Evolutionary conservation across 225 moss, liverwort and hornwort species (phyloP), one percentile per base, ranked within the genome.

Genomic region (Sphagnum tenellum): DNA sequence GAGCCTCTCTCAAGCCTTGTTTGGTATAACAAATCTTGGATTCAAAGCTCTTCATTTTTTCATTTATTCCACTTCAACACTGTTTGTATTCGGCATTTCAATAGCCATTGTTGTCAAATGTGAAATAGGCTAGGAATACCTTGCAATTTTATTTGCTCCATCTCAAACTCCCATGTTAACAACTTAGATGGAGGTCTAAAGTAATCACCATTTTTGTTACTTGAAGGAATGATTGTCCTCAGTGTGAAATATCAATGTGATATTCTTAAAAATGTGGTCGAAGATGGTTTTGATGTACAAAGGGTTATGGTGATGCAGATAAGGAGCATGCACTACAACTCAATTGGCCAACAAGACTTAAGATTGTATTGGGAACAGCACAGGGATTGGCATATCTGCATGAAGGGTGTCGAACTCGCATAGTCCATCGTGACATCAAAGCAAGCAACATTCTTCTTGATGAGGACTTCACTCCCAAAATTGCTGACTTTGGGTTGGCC

Each of bases 391-490:
- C 77, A 2, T 82, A 82, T 66, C 61, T 82, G 65, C 82, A 82
- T 66, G 78, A 78, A 62, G 82, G 78, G 63, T 77, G 76, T 11
- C 76, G 77, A 66, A 73, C 81, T 45, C 74, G 71, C 2, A 78
- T 78, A 8, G 62, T 82, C 44, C 82, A 85, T 8, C 71, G 85
- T 55, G 78, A 85, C 46, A 78, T 85, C 2, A 85, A 85, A 72
- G 81, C 85, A 52, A 81, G 78, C 65, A 85, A 85, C 65, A 70
- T 85, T 56, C 76, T 85, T 46, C 55, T 85, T n/a, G 74, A 82
- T 53, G 58, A 70, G 50, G 77, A 79, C 65, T 72, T 82, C 2
- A 72, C 75, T 57, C 78, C 81, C 70, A 81, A 85, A 60, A 76
- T 85, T 71, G 68, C 78, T 13, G 85, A 85, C 67, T 85, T 76